Evolutionary conservation across 306 rosid species (phyloP), one percentile per base, ranked within the genome.

Genomic region (Adenanthera pavonina): DNA sequence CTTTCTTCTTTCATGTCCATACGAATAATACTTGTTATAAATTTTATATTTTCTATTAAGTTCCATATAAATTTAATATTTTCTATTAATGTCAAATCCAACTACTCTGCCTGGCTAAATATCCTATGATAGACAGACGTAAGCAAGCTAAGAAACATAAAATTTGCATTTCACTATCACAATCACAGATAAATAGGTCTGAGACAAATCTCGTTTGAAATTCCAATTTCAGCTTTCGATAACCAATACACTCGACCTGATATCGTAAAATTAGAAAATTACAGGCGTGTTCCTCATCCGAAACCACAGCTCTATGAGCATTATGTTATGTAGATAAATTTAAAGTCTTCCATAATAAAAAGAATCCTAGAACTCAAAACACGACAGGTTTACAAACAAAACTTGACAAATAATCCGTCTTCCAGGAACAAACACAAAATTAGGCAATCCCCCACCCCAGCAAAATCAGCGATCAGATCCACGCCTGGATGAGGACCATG

Each of bases 401-500:
- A 43, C 34, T 66, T 38, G 5, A 44, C 11, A 44, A 69, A 69
- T 44, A 44, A 35, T 12, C 48, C 48, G 25, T 46, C 56, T 12
- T 46, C 38, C 40, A 46, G 40, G 54, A 44, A 41, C 30, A 14
- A 34, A 1, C 54, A 12, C 74, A 69, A 69, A 69, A 69, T 46
- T 69, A 44, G 33, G 74, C 40, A 69, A 12, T 19, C 36, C 19
- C 2, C 40, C 1, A 7, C 36, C 17, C 57, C 69, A 60, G 0
- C 81, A 19, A 8, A 82, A 79, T 89, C 88, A 90, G 70, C 86
- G 92, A 47, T 89, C 87, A 0, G 86, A 57, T 6, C 84, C 80
- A 53, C 25, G 79, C 88, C 90, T 89, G 61, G 99, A 89, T 34
- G 94, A 89, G 16, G 99, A 86, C 99, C 98, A 93, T 2, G 94